Evolutionary conservation across 331 rosid species (phyloP).

Genomic region (Phaseolus coccineus): DNA sequence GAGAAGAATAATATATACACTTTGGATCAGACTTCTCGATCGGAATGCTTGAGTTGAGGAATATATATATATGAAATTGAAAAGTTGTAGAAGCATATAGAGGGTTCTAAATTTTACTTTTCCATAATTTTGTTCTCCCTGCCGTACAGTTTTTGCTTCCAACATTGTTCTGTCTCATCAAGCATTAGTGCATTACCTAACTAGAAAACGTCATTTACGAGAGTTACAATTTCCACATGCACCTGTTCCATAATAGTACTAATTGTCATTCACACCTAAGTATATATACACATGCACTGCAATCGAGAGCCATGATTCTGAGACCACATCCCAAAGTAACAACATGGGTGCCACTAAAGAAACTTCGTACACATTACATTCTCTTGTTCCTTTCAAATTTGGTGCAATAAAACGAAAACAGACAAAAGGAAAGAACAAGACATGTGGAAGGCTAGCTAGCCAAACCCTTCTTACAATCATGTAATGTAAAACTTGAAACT

Average conservation of each 20-base stretch:
- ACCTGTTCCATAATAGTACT: slow-evolving; percentile 23
- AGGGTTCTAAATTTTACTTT: not conserved
- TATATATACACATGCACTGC: slow-evolving; percentile 9
- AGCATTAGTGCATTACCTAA: slow-evolving; percentile 37
- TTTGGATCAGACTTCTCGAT: slow-evolving; percentile 12
- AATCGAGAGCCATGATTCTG: not conserved
- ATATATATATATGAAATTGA: not conserved
- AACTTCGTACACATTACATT: slow-evolving; percentile 56
- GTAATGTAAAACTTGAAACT: not conserved
- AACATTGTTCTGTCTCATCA: not conserved
- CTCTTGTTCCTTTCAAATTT: slow-evolving; percentile 63
- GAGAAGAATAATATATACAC: not conserved
- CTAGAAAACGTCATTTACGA: slow-evolving; percentile 30
- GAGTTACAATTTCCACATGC: slow-evolving; percentile 38
- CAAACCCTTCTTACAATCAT: not conserved
- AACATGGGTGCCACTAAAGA: slow-evolving; percentile 47
- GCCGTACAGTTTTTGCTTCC: slow-evolving; percentile 1
- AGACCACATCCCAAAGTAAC: slow-evolving; percentile 43
- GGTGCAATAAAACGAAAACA: slow-evolving; percentile 39
- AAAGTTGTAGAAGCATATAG: not conserved
- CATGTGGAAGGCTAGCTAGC: slow-evolving; percentile 20
- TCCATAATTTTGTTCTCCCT: slow-evolving; percentile 10
- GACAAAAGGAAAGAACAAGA: slow-evolving; percentile 39
- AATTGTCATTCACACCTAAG: slow-evolving; percentile 32
- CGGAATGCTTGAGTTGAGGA: not conserved